Base-by-base conservation (phyloP, 768 basidiomycete species). In the Pisolithus orientalis region DNA sequence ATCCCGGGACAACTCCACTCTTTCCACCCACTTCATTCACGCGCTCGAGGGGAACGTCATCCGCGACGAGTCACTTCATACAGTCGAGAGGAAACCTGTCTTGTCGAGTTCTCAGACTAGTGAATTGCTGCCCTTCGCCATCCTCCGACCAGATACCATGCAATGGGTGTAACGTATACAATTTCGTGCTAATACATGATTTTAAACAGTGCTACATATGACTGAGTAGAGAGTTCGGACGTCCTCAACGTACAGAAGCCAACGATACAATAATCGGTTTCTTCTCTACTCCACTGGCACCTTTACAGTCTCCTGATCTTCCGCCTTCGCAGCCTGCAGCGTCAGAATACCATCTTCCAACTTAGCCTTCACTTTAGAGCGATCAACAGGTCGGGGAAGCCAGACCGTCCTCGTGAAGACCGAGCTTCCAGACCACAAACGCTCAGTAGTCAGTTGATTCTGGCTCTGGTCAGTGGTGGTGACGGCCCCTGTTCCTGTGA, bases 341-440 rank as follows among this genome's bases (percentile, higher is more conserved):
- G 77, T 84, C 47, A 90, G 76, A 25, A 91, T 75, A 6, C 88
- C 89, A 53, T 90, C 80, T 27, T 75, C 68, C 57, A 91, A 68
- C 58, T 80, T 85, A 14, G 87, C 88, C 1, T 72, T 67, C 25
- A 89, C 80, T 51, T 74, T 76, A 29, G 70, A 71, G 32, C 71
- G 66, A 59, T 89, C 83, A 1, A 87, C 74, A 6, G 82, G 74
- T 10, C 75, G 77, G 34, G 87, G 85, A 25, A 90, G 72, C 79
- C 83, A 84, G 10, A 90, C 76, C 0, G 86, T 89, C 47, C 88
- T 77, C 13, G 78, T 75, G 64, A 89, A 90, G 2, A 74, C 67
- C 3, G 78, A 64, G 44, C 75, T 76, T 21, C 78, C 73, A 11
- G 78, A 73, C 61, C 80, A 81, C n/a, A 74, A 69, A 25, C 86